Percentiles rank a stretch among this genome's conserved stretches.
Conservation (phyloP, 805 yeast species). For the Saccharomycopsis sp. region DNA sequence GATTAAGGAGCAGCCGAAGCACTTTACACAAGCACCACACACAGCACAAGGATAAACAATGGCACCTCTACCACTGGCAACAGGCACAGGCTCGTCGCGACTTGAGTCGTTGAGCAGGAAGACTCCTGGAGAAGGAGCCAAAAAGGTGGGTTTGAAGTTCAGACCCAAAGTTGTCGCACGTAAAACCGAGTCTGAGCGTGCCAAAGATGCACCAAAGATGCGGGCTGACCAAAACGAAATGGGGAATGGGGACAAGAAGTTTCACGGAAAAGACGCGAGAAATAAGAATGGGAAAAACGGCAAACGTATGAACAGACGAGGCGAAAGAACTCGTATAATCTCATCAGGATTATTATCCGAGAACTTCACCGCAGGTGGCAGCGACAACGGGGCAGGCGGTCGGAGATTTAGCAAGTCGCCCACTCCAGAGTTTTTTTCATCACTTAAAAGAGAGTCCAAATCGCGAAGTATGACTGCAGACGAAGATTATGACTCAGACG, state of each 20-base stretch:
- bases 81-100: not conserved
- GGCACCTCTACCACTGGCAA: not conserved
- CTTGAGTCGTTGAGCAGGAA: conserved; percentile 16
- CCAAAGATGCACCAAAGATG: conserved; percentile 55
- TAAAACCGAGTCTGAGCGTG: conserved; percentile 78
- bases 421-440: conserved; percentile 30
- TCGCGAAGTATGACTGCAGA: conserved; percentile 18
- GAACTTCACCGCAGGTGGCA: conserved; percentile 1
- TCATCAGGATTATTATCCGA: conserved; percentile 64
- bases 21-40: not conserved
- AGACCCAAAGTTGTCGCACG: conserved; percentile 85
- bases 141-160: conserved; percentile 47
- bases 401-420: conserved; percentile 24
- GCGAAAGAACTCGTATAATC: conserved; percentile 50
- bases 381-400: not conserved
- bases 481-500: conserved; percentile 20
- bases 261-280: not conserved
- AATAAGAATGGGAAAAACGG: not conserved
- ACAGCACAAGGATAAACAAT: not conserved
- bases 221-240: conserved; percentile 21
- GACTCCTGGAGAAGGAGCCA: not conserved
- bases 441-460: conserved; percentile 10
- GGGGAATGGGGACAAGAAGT: not conserved
- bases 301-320: not conserved
- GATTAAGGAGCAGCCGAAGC: not conserved